Percentiles rank a stretch among this genome's conserved stretches.
phyloP scores from a whole-genome alignment of 2,329 filamentous ascomycete genomes.

The Diaporthe sp. region DNA sequence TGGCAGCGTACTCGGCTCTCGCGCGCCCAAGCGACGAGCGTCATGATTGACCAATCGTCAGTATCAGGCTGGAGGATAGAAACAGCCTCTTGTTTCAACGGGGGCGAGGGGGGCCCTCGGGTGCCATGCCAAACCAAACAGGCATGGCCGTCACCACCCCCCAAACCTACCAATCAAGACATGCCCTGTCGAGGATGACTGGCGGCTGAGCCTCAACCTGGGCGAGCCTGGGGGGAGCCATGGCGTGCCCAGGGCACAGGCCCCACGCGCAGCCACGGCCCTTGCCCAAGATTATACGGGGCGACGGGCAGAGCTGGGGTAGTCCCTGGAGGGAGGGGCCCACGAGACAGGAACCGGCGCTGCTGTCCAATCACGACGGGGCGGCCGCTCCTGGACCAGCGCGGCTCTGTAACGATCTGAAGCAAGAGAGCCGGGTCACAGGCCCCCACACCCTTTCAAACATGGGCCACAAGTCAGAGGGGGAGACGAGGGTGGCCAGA shows the following conservation, averaged over 20 bases:
- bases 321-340: slow-evolving; percentile 20
- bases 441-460: slow-evolving; percentile 36
- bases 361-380: slow-evolving; percentile 35
- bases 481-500: not conserved
- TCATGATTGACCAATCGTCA: slow-evolving; percentile 24
- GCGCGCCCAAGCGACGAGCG: slow-evolving; percentile 16
- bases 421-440: slow-evolving; percentile 35
- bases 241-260: not conserved
- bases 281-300: slow-evolving; percentile 26
- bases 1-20: slow-evolving; percentile 27
- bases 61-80: slow-evolving; percentile 42
- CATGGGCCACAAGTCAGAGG: slow-evolving; percentile 29
- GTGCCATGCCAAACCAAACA: slow-evolving; percentile 53
- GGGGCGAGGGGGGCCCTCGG: slow-evolving; percentile 26
- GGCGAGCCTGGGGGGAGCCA: slow-evolving; percentile 10
- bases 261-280: slow-evolving; percentile 2
- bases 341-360: slow-evolving; percentile 37
- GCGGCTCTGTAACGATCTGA: slow-evolving; percentile 43
- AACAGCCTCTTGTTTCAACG: slow-evolving; percentile 54
- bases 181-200: slow-evolving; percentile 16
- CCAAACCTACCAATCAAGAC: slow-evolving; percentile 13
- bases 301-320: slow-evolving; percentile 11
- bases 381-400: slow-evolving; percentile 20
- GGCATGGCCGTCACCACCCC: slow-evolving; percentile 37
- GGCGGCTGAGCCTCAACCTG: slow-evolving; percentile 39